phyloP scores from a whole-genome alignment of 1,284 basidiomycete genomes.

The Ceratorhiza oryzae-sativae region DNA sequence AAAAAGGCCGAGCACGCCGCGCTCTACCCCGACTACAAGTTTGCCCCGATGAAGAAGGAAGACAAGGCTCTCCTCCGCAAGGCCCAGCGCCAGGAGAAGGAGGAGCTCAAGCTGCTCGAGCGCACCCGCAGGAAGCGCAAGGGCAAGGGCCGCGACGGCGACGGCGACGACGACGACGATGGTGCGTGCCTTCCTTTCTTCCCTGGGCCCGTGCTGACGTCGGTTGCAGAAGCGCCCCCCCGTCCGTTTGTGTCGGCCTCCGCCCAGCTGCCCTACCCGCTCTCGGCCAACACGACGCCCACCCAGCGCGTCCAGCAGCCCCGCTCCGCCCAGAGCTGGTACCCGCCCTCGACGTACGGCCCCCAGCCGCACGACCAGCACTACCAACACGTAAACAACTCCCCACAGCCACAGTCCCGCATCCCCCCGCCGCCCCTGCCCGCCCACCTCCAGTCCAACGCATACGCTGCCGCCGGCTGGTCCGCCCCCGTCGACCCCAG shows the following conservation, averaged over 20 bases:
- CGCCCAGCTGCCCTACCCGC: conserved; percentile 34
- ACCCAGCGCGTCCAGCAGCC: conserved; percentile 12
- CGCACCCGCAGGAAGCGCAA: conserved; percentile 39
- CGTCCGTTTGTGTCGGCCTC: conserved; percentile 2
- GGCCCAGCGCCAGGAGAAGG: conserved; percentile 53
- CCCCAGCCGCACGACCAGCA: conserved; percentile 3
- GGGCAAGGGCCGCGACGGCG: conserved; percentile 34
- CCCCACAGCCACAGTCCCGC: conserved; percentile 10
- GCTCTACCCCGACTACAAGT: conserved; percentile 76
- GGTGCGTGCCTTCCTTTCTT: conserved; percentile 26
- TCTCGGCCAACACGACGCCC: conserved; percentile 14
- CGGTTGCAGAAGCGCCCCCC: conserved; percentile 12
- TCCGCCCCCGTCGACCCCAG: conserved; percentile 38
- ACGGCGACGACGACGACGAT: conserved; percentile 7
- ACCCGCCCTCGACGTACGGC: conserved; percentile 30
- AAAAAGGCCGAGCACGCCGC: conserved; percentile 71
- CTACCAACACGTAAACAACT: conserved; percentile 23
- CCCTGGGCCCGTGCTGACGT: conserved; percentile 28
- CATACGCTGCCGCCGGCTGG: conserved; percentile 39
- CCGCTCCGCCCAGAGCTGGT: conserved; percentile 6
- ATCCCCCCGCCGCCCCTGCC: conserved; percentile 10
- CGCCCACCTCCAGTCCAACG: conserved; percentile 3
- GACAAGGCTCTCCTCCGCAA: conserved; percentile 62
- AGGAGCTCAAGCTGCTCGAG: conserved; percentile 49
- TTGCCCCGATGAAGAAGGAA: conserved; percentile 71